Base-by-base conservation (phyloP, 768 basidiomycete species). In the Podaxis carcinomalis region DNA sequence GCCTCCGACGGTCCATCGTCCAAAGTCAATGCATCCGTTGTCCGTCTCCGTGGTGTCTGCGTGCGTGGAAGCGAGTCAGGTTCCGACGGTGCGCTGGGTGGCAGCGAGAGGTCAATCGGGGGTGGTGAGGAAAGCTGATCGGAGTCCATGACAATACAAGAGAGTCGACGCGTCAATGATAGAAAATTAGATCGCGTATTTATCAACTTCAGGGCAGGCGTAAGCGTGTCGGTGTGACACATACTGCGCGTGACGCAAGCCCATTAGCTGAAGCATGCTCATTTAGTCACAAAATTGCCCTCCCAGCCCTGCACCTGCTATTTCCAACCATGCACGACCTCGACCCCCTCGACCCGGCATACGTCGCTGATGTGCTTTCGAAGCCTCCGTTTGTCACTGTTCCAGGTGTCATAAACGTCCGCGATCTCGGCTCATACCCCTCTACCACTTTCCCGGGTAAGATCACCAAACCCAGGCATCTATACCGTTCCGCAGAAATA, bases 401-500 rank as follows among this genome's bases (percentile, higher is more conserved):
- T 65, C 71, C 82, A n/a, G 91, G 91, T 32, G 89, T 92, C 7
- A 83, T 83, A 65, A 93, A 93, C 69, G 78, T 88, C 54, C 80
- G 91, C 57, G 88, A 90, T 73, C 78, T 93, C 9, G 91, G 90
- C 36, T 77, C 75, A 50, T 85, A 88, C 68, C 74, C 82, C 54
- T 83, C 84, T 6, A 68, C 74, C 13, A 72, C 71, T 27, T 65
- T 76, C 59, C 77, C 78, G 21, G 81, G 81, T 63, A 73, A 79
- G 56, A 70, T 81, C 63, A 90, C 84, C 44, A 86, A 79, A 66
- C 82, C 87, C 1, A 73, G 77, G 14, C 79, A 81, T 60, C 70
- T 87, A 13, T 86, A 82, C 69, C 88, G 91, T 57, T 83, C 87
- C 21, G 92, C 86, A 53, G 92, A 93, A 66, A 67, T 93, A 9